These are phyloP conservation scores for Shiraia bambusicola DNA, from an alignment of 2,329 filamentous ascomycete species.

Conservation along the genomic window DNA sequence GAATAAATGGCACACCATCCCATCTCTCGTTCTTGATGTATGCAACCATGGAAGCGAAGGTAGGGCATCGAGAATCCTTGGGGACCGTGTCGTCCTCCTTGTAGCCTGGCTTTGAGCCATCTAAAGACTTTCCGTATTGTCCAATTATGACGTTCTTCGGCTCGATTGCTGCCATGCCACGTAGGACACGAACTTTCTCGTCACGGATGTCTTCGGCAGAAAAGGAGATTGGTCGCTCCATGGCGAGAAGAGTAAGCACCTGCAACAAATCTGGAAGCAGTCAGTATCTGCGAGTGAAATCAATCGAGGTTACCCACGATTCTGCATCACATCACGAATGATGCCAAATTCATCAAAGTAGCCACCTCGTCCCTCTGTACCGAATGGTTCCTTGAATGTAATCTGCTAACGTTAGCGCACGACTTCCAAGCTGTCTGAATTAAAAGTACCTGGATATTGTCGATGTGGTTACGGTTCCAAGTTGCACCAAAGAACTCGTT, in stretches of 20 bases:
- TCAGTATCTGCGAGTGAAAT: slow-evolving; percentile 14
- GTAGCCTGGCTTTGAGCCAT: slow-evolving; percentile 95
- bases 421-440: background rate
- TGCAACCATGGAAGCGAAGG: slow-evolving; percentile 94
- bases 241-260: slow-evolving; percentile 91
- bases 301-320: slow-evolving; percentile 58
- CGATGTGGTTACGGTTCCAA: slow-evolving; percentile 99
- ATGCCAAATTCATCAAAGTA: slow-evolving; percentile 99
- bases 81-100: slow-evolving; percentile 98
- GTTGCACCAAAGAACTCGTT: slow-evolving; percentile 98
- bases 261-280: slow-evolving; percentile 71
- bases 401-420: slow-evolving; percentile 57
- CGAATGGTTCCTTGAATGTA: slow-evolving; percentile 98
- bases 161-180: slow-evolving; percentile 90
- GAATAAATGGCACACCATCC: slow-evolving; percentile 98
- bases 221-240: slow-evolving; percentile 98
- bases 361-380: slow-evolving; percentile 93
- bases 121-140: slow-evolving; percentile 94
- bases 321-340: slow-evolving; percentile 99
- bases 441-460: slow-evolving; percentile 78
- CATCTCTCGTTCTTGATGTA: slow-evolving; percentile 99
- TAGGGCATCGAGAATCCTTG: slow-evolving; percentile 95
- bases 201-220: slow-evolving; percentile 97
- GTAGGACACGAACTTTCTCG: slow-evolving; percentile 95
- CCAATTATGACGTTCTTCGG: slow-evolving; percentile 99